phyloP scores from a whole-genome alignment of 2,329 filamentous ascomycete species.

The Aspergillus brasiliensis region DNA sequence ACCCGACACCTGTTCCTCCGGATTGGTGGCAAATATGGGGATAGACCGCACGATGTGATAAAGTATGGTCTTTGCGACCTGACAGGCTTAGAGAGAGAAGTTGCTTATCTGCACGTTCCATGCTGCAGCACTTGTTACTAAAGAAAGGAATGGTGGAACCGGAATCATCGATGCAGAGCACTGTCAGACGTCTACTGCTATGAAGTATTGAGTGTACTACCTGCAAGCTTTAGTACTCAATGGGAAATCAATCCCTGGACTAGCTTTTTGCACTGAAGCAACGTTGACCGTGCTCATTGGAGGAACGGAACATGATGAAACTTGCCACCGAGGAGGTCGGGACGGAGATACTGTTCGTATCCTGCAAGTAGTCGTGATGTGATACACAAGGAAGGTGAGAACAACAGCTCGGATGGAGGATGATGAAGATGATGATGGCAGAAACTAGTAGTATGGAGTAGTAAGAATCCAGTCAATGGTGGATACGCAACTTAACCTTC shows the following conservation, averaged over 20 bases:
- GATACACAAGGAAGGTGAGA: not conserved
- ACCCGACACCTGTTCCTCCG: not conserved
- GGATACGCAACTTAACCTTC: not conserved
- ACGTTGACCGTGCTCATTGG: not conserved
- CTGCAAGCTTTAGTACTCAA: not conserved
- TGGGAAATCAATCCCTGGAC: not conserved
- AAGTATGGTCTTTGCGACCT: slow-evolving; percentile 10
- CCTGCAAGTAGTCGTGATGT: not conserved
- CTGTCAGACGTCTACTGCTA: not conserved
- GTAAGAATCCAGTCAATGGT: slow-evolving; percentile 10
- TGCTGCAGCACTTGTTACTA: not conserved
- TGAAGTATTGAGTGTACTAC: not conserved
- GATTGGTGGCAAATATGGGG: slow-evolving; percentile 12
- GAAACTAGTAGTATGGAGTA: slow-evolving; percentile 4
- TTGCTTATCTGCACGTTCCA: not conserved
- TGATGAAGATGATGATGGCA: no score
- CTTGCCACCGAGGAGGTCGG: slow-evolving; percentile 14
- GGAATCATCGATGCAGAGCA: not conserved
- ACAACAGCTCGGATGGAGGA: not conserved
- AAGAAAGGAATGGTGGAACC: not conserved
- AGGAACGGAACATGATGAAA: not conserved
- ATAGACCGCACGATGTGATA: slow-evolving; percentile 4
- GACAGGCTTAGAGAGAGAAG: slow-evolving; percentile 11
- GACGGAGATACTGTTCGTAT: slow-evolving; percentile 5
- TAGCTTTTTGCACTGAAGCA: slow-evolving; percentile 1